Conservation (phyloP, 441 rosid species). For the Viola pubescens region DNA sequence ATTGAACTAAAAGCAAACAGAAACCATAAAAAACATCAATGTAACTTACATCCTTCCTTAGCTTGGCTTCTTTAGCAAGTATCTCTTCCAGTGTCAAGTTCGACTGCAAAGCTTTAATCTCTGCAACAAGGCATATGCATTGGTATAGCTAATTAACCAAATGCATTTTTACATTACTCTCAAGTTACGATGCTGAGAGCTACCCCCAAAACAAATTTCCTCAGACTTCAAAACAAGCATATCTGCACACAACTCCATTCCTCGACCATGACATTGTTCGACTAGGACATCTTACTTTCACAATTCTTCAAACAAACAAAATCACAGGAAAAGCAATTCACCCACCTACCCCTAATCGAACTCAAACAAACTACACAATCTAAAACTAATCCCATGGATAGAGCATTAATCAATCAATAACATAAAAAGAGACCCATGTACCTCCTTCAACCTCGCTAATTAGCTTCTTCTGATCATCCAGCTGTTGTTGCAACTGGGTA, state of each 20-base stretch:
- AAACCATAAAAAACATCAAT: constrained; percentile 4
- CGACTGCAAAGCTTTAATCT: constrained; percentile 56
- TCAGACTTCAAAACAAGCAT: constrained; percentile 3
- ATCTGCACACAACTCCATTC: not conserved
- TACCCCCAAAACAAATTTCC: not conserved
- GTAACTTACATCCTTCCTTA: constrained; percentile 31
- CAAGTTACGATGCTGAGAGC: not conserved
- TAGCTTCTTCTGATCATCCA: constrained; percentile 49
- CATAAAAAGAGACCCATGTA: constrained; percentile 14
- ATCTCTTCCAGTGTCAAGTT: constrained; percentile 74
- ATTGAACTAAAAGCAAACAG: constrained; percentile 14
- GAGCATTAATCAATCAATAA: not conserved
- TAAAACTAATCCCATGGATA: too few relatives aligned
- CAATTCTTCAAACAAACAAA: not conserved
- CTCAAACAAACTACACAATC: too few relatives aligned
- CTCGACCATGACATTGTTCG: not conserved
- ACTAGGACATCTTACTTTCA: not conserved
- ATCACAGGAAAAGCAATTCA: not conserved
- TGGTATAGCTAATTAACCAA: not conserved
- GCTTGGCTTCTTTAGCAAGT: constrained; percentile 43
- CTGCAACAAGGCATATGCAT: constrained; percentile 31
- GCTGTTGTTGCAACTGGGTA: constrained; percentile 49
- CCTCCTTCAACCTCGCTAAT: constrained; percentile 65
- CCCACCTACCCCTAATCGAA: too few relatives aligned
- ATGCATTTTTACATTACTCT: not conserved